Percentiles rank a stretch among this genome's conserved stretches.
Evolutionary conservation across 176 grass and related monocot species (phyloP).

Genomic region (Luzula sylvatica): DNA sequence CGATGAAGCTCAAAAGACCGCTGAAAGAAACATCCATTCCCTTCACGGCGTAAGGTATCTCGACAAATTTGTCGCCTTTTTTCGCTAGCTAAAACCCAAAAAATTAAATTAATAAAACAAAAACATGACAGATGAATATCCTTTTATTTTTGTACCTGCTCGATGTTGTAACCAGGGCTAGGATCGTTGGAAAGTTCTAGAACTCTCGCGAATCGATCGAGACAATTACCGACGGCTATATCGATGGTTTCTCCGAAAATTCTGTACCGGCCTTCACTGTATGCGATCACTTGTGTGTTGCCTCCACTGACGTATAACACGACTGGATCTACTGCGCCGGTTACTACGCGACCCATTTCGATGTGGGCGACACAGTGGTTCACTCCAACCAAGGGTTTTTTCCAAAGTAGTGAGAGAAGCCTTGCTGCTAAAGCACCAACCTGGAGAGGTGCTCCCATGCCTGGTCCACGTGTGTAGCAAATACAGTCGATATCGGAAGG

Average conservation of each 20-base stretch:
- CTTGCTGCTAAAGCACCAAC: conserved; percentile 56
- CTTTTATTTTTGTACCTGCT: conserved; percentile 16
- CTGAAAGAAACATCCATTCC: conserved; percentile 99
- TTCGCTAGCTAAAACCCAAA: conserved; percentile 63
- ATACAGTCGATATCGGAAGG: conserved; percentile 59
- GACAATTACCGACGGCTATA: conserved; percentile 30
- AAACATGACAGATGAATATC: not conserved
- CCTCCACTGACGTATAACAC: conserved; percentile 43
- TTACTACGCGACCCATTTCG: conserved; percentile 62
- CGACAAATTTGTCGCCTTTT: conserved; percentile 92
- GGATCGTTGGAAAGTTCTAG: conserved; percentile 32
- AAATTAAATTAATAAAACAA: not conserved
- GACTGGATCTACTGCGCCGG: conserved; percentile 31
- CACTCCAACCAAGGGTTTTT: conserved; percentile 68
- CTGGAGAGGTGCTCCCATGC: conserved; percentile 91
- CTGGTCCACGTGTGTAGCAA: conserved; percentile 87
- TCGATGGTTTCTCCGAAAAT: conserved; percentile 26
- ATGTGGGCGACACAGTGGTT: conserved; percentile 56
- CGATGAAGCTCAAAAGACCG: conserved; percentile 89
- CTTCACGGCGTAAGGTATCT: conserved; percentile 88
- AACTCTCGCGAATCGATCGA: conserved; percentile 76
- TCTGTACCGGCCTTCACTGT: conserved; percentile 21
- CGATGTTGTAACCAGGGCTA: conserved; percentile 38
- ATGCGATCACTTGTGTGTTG: conserved; percentile 25
- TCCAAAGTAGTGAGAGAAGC: conserved; percentile 57